A percentile compares a stretch with the other conserved stretches of the same genome.
phyloP scores from a whole-genome alignment of 345 rosid genomes.

The Eucalyptus pauciflora region DNA sequence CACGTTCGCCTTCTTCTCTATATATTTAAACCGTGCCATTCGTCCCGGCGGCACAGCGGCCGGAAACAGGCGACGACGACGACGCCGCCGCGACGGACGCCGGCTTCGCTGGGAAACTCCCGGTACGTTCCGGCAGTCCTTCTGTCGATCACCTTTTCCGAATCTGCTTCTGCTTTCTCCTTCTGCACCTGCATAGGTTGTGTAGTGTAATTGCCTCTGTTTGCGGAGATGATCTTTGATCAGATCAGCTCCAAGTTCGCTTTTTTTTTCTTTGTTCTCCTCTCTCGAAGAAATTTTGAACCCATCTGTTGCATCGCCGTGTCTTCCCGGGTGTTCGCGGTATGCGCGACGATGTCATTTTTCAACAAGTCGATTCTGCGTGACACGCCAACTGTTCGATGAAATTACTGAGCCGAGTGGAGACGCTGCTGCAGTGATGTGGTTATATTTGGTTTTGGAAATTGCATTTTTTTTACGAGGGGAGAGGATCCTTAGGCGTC shows the following conservation, averaged over 20 bases:
- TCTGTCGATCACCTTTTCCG: background rate
- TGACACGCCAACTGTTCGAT: background rate
- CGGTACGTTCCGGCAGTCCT: background rate
- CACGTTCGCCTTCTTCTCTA: background rate
- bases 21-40: background rate
- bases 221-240: background rate
- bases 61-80: background rate
- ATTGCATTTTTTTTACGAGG: background rate
- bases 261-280: background rate
- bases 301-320: background rate
- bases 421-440: background rate
- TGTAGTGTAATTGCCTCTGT: background rate
- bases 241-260: background rate
- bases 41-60: rapidly evolving
- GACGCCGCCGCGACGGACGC: background rate
- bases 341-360: background rate
- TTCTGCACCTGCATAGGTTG: background rate
- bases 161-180: background rate
- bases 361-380: background rate
- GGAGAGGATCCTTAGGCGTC: background rate
- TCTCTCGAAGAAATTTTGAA: background rate
- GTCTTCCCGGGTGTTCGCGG: background rate
- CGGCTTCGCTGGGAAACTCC: background rate
- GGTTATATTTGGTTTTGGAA: background rate
- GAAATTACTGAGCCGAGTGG: background rate